These are phyloP conservation scores for Diplodia mutila DNA, from an alignment of 2,329 filamentous ascomycete species.

Conservation along the genomic window DNA sequence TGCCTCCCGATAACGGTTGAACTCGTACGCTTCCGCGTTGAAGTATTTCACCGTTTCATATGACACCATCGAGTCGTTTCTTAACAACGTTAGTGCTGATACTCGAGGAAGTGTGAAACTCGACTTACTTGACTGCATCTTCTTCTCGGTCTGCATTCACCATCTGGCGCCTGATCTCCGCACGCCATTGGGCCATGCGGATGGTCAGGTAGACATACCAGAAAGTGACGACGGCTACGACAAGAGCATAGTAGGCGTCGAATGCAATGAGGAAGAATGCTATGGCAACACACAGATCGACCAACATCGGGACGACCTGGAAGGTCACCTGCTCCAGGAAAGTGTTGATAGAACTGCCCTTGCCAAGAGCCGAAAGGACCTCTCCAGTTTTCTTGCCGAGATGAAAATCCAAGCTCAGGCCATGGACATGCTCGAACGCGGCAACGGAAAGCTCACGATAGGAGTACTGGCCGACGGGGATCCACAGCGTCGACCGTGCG, in stretches of 20 bases:
- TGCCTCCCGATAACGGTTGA: slow-evolving; percentile 59
- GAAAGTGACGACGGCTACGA: slow-evolving; percentile 88
- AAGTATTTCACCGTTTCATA: slow-evolving; percentile 80
- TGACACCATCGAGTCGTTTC: slow-evolving; percentile 96
- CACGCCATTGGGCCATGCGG: slow-evolving; percentile 90
- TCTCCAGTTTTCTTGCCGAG: slow-evolving; percentile 96
- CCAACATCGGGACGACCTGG: slow-evolving; percentile 90
- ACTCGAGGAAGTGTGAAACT: not conserved
- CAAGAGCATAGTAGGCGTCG: slow-evolving; percentile 86
- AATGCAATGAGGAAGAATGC: slow-evolving; percentile 77
- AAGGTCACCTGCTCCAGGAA: slow-evolving; percentile 98
- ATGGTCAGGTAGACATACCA: slow-evolving; percentile 97
- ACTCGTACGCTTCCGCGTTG: slow-evolving; percentile 64
- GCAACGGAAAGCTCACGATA: slow-evolving; percentile 93
- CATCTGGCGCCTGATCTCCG: slow-evolving; percentile 89
- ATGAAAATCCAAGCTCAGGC: slow-evolving; percentile 93
- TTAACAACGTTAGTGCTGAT: slow-evolving; percentile 38
- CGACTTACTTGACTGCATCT: slow-evolving; percentile 82
- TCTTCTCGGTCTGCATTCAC: slow-evolving; percentile 93
- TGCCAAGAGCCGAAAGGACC: slow-evolving; percentile 92
- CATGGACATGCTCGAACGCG: slow-evolving; percentile 96
- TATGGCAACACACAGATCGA: slow-evolving; percentile 86
- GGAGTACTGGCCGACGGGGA: slow-evolving; percentile 94
- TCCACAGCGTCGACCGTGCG: slow-evolving; percentile 83
- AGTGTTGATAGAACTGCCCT: slow-evolving; percentile 92